Base-by-base conservation (phyloP, 1,139 yeast species). In the Candida anutae region DNA sequence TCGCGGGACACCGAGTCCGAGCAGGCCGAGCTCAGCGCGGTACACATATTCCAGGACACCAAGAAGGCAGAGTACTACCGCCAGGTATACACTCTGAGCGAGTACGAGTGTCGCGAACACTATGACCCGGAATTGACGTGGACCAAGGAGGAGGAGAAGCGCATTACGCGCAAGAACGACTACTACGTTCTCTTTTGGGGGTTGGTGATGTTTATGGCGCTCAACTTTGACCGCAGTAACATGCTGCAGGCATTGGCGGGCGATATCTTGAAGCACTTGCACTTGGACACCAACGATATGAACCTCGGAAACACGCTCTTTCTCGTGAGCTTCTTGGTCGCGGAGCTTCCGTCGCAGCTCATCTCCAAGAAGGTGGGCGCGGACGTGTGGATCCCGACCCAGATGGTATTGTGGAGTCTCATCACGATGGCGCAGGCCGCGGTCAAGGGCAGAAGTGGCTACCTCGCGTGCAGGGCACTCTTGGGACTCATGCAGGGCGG, bases 341-440 rank as follows among this genome's bases (percentile, higher is more conserved):
- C 74, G 10, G 78, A 73, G 43, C 47, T 73, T 13, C 78, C 78
- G 0, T 71, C 77, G 1, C 77, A 71, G 42, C 48, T 72, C 38
- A 40, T 72, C 12, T 63, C 75, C 6, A 72, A 73, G 40, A 58
- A 54, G 30, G 30, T 72, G 16, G 79, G 78, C 5, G 64, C 74
- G 4, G 77, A 71, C 42, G 39, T 60, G 23, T 73, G 74, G 64
- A 60, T 72, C 27, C 79, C 79, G 1, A 49, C 58, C 21, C 77
- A 72, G 40, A 60, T 72, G 50, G 40, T 52, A 8, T 33, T 54
- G 3, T 73, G 78, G 78, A 63, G 74, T 23, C 30, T 64, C n/a
- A 69, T 69, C 3, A 66, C 76, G 1, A 49, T 67, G 22, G 40
- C 53, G 9, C 78, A 73, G 41, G 65, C 63, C 26, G 53, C 53